phyloP scores from a whole-genome alignment of 805 yeast species.

The Candida germanica region DNA sequence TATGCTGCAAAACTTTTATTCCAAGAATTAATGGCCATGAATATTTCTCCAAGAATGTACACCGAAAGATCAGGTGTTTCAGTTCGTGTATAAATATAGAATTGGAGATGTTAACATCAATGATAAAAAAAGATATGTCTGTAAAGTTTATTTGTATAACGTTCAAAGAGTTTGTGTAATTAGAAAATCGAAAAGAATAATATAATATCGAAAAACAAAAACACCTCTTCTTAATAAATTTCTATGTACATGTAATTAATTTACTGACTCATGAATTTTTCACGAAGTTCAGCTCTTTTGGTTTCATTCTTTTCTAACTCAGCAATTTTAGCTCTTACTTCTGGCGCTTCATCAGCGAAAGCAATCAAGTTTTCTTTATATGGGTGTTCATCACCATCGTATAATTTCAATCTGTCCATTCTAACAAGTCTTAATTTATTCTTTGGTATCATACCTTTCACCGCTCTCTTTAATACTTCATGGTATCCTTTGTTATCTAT shows the following conservation, averaged over 20 bases:
- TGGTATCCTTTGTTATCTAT: conserved; percentile 78
- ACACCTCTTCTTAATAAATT: too few species aligned
- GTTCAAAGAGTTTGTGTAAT: background rate
- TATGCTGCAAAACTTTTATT: conserved; percentile 96
- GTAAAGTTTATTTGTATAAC: conserved; percentile 1
- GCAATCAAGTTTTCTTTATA: conserved; percentile 81
- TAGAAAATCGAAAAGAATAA: conserved; percentile 2
- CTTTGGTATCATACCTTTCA: conserved; percentile 94
- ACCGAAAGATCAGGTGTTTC: conserved; percentile 79
- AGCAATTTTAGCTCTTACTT: conserved; percentile 43
- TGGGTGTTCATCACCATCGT: conserved; percentile 87
- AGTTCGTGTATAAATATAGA: conserved; percentile 22
- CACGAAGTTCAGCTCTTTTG: conserved; percentile 30
- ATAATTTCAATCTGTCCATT: conserved; percentile 78
- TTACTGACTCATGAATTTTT: conserved; percentile 27
- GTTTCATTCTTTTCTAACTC: conserved; percentile 35
- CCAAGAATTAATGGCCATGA: conserved; percentile 99
- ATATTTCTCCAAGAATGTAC: conserved; percentile 93
- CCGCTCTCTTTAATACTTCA: conserved; percentile 85
- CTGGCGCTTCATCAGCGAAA: conserved; percentile 71
- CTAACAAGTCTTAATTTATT: conserved; percentile 77
- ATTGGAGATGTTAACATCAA: background rate
- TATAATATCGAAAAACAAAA: conserved; percentile 1
- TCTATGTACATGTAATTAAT: background rate
- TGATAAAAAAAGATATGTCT: background rate